Percentiles rank a stretch among this genome's conserved stretches.
These are phyloP conservation scores for Backusella westeae DNA, from an alignment of 192 early-diverging fungal species.

Conservation along the genomic window DNA sequence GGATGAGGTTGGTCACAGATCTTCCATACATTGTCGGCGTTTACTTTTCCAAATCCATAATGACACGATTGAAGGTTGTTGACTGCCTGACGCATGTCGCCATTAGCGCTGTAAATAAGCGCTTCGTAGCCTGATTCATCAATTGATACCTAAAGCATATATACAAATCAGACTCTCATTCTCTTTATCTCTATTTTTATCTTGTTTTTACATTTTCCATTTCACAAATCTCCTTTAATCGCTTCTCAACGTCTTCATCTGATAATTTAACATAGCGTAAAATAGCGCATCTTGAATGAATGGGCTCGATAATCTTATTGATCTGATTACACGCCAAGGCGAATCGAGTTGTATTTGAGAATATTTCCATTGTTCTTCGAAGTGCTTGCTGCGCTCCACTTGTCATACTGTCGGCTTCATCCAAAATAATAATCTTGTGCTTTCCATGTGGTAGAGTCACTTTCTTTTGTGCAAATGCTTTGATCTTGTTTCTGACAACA, in stretches of 20 bases:
- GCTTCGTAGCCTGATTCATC: slow-evolving; percentile 89
- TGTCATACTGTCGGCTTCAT: slow-evolving; percentile 99
- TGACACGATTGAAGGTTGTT: slow-evolving; percentile 93
- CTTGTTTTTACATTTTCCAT: slow-evolving; percentile 61
- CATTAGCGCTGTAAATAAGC: slow-evolving; percentile 93
- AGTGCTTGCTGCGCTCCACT: slow-evolving; percentile 96
- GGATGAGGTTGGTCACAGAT: slow-evolving; percentile 98
- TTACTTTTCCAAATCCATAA: slow-evolving; percentile 84
- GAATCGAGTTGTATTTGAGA: slow-evolving; percentile 93
- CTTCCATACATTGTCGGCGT: slow-evolving; percentile 90
- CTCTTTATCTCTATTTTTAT: no score
- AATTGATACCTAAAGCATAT: slow-evolving; percentile 62
- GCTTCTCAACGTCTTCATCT: slow-evolving; percentile 73
- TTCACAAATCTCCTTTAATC: slow-evolving; percentile 83
- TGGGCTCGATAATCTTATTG: slow-evolving; percentile 97
- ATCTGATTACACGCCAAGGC: slow-evolving; percentile 96
- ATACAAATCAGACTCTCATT: not conserved
- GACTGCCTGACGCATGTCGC: slow-evolving; percentile 98
- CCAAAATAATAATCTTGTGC: slow-evolving; percentile 91
- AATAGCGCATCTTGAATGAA: slow-evolving; percentile 94
- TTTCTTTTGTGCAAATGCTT: slow-evolving; percentile 99
- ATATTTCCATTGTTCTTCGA: slow-evolving; percentile 98
- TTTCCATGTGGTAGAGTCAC: slow-evolving; percentile 87
- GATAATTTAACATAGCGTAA: slow-evolving; percentile 80
- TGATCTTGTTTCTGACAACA: slow-evolving; percentile 94